Base-by-base conservation (phyloP, 1,284 basidiomycete species). In the Cryptococcus wingfieldii region DNA sequence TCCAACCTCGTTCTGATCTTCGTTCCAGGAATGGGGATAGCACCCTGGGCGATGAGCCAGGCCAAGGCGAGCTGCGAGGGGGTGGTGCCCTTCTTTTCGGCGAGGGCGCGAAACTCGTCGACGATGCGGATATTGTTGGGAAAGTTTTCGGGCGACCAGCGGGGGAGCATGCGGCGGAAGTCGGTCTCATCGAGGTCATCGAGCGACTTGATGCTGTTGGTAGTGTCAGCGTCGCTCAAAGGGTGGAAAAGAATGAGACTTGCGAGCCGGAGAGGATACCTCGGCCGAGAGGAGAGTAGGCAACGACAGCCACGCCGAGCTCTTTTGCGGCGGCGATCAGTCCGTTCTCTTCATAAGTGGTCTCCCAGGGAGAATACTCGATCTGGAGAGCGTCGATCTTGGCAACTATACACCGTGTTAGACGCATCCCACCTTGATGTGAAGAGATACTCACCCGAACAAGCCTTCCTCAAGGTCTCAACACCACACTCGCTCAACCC, bases 401-500 rank as follows among this genome's bases (percentile, higher is more conserved):
- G 10, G 66, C 72, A 48, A 78, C 68, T 65, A 61, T 42, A 50
- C 53, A 56, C 46, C 59, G 18, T 18, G 45, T 38, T 14, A 38
- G 59, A 1, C 16, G 25, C 10, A 45, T 28, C 25, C 46, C n/a
- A 19, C n/a, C 41, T 14, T 4, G 8, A 42, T 42, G 9, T 16
- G 41, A 42, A 42, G n/a, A 42, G 23, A 59, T 51, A 62, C 70
- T 67, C 39, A 76, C 66, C 62, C 23, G 60, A 58, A 38, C 83
- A 80, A 4, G 86, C 86, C 44, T 85, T 82, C 5, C 84, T 80
- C 13, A 88, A 79, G 0, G 84, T 84, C 1, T 72, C 75, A 1
- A 81, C 80, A 1, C 81, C 82, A 54, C 80, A 79, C 65, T 88
- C 86, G 47, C 83, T 86, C 19, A 78, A 58, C 16, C 77, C 77